A percentile compares a stretch with the other conserved stretches of the same genome.
phyloP scores from a whole-genome alignment of 1,284 basidiomycete species.

The Veloboletus limbatus region DNA sequence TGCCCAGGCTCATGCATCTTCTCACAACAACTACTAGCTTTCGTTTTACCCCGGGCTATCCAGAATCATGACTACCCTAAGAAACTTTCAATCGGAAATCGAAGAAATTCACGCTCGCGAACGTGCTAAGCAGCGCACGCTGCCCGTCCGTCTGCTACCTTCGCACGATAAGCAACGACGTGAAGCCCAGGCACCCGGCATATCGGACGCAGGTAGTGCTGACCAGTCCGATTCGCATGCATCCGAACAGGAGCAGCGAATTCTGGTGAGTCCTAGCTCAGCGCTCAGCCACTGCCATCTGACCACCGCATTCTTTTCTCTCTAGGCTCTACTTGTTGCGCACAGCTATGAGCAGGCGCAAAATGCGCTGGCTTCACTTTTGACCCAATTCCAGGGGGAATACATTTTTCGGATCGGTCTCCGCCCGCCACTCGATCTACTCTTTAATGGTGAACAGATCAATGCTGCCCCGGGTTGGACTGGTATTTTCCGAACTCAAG shows the following conservation, averaged over 20 bases:
- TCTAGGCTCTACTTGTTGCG: constrained; percentile 46
- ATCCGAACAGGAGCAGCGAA: constrained; percentile 52
- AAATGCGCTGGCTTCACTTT: constrained; percentile 59
- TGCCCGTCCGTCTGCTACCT: constrained; percentile 3
- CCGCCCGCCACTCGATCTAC: constrained; percentile 50
- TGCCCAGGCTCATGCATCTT: constrained; percentile 17
- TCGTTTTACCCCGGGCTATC: constrained; percentile 4
- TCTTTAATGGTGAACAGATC: constrained; percentile 52
- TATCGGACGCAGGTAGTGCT: not conserved
- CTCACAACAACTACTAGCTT: not conserved
- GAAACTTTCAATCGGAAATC: constrained; percentile 72
- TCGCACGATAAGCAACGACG: constrained; percentile 33
- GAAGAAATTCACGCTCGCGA: constrained; percentile 68
- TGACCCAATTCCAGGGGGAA: constrained; percentile 67
- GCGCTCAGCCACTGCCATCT: not conserved
- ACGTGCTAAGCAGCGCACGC: constrained; percentile 52
- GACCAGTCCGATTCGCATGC: constrained; percentile 24
- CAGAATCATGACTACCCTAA: constrained; percentile 55
- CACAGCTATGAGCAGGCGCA: constrained; percentile 52
- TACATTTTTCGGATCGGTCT: constrained; percentile 68
- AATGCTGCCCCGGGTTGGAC: constrained; percentile 48
- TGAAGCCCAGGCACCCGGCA: not conserved
- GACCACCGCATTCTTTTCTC: constrained; percentile 6
- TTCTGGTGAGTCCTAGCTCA: constrained; percentile 49
- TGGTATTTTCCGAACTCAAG: constrained; percentile 47